A percentile compares a stretch with the other conserved stretches of the same genome.
phyloP scores from a whole-genome alignment of 305 asterid species.

The Fraxinus ornus region DNA sequence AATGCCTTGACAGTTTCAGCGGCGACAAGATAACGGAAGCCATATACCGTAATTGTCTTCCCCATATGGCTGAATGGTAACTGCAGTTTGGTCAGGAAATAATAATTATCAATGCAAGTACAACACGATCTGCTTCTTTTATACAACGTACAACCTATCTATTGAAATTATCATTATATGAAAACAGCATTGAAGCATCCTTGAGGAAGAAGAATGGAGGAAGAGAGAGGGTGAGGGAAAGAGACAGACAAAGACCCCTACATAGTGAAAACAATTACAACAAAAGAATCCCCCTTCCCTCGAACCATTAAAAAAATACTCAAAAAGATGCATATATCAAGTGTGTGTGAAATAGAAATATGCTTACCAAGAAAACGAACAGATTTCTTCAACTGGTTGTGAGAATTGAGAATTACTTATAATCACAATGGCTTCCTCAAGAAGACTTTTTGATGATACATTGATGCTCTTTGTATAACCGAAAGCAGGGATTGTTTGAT shows the following conservation, averaged over 20 bases:
- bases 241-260: neutral
- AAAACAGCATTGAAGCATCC: neutral
- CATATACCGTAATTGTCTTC: slow-evolving; percentile 49
- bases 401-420: neutral
- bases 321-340: neutral
- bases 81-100: slow-evolving; percentile 18
- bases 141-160: neutral
- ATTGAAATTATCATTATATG: neutral
- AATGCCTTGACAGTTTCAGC: slow-evolving; percentile 40
- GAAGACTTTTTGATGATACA: neutral
- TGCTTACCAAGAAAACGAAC: neutral
- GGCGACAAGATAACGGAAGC: slow-evolving; percentile 44
- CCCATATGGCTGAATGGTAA: slow-evolving; percentile 38
- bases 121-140: neutral
- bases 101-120: neutral
- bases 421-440: neutral
- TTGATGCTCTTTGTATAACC: neutral
- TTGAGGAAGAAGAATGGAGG: neutral
- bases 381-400: neutral
- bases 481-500: neutral
- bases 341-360: neutral
- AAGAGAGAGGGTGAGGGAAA: neutral
- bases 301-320: neutral
- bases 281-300: neutral
- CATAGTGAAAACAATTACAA: neutral